Evolutionary conservation across 2,329 filamentous ascomycete species (phyloP), one percentile per base, ranked within the genome.

Genomic region (Pyricularia pennisetigena): DNA sequence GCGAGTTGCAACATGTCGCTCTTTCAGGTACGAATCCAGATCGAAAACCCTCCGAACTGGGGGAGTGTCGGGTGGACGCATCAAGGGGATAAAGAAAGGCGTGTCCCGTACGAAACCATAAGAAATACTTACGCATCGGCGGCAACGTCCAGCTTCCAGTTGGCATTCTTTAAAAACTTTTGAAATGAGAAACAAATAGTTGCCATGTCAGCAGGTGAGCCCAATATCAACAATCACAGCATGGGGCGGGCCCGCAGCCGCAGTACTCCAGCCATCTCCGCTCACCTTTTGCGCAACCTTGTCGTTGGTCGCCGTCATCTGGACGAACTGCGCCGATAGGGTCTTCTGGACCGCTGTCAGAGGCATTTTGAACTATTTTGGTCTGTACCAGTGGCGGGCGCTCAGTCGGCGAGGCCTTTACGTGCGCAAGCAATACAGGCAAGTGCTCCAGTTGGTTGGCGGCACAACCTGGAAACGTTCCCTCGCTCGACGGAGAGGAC

Each of bases 41-140:
- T 20, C 30, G 35, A 2, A 20, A 49, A 16, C 3, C 14, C 4
- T 49, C 35, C 4, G 16, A 35, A 14, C 29, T 14, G 29, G 24
- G 30, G 2, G 29, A 20, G 28, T 7, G 3, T 35, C 30, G 16
- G 24, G 10, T 29, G 16, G 14, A 16, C 23, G n/a, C 14, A 16
- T 16, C 8, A 35, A 30, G n/a, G 3, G 7, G 64, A 23, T 59
- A 30, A 28, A 57, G 71, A 20, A 68, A 41, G 69, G 74, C 70
- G 73, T 69, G 68, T 67, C 32, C 65, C 41, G 67, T 64, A 70
- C 66, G 20, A 69, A 66, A 64, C 41, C 66, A 66, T 70, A 69
- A 73, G 72, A 68, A 54, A 30, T n/a, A 86, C 85, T 85, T 80
- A 87, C 85, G 81, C 76, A 78, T 87, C 83, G 65, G 86, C 77